Conservation (phyloP, 768 basidiomycete genomes). For the Russula ochroleuca region DNA sequence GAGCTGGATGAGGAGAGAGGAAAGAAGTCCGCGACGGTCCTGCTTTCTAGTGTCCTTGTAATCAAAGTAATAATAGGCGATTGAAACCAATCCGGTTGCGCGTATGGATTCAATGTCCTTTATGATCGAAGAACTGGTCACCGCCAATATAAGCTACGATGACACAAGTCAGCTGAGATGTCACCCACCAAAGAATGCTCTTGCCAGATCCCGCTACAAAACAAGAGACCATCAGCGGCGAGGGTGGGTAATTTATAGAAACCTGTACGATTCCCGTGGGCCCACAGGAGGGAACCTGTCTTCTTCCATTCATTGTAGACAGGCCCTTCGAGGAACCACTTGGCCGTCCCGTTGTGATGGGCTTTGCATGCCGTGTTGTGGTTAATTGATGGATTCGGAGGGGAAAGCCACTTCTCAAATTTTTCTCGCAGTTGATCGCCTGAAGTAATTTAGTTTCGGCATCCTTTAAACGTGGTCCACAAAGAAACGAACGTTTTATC, state of each 20-base stretch:
- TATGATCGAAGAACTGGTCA: constrained; percentile 3
- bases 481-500: not conserved
- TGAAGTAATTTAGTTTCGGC: not conserved
- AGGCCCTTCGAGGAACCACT: not conserved
- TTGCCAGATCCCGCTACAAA: constrained; percentile 9
- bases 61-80: constrained; percentile 6
- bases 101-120: not conserved
- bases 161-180: no score
- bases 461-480: not conserved
- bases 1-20: constrained; percentile 5
- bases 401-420: constrained; percentile 1
- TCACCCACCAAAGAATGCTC: constrained; percentile 8
- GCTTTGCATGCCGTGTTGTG: not conserved
- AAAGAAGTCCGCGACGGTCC: not conserved
- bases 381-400: not conserved
- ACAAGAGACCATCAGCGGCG: not conserved
- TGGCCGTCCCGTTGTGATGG: not conserved
- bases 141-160: not conserved
- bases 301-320: not conserved
- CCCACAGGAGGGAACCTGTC: not conserved
- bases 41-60: constrained; percentile 2
- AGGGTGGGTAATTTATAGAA: no score
- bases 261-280: constrained; percentile 6
- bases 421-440: not conserved
- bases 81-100: not conserved